Percentiles rank a stretch among this genome's conserved stretches.
Conservation (phyloP, 352 stramenopile genomes). For the Phytophthora boehmeriae region DNA sequence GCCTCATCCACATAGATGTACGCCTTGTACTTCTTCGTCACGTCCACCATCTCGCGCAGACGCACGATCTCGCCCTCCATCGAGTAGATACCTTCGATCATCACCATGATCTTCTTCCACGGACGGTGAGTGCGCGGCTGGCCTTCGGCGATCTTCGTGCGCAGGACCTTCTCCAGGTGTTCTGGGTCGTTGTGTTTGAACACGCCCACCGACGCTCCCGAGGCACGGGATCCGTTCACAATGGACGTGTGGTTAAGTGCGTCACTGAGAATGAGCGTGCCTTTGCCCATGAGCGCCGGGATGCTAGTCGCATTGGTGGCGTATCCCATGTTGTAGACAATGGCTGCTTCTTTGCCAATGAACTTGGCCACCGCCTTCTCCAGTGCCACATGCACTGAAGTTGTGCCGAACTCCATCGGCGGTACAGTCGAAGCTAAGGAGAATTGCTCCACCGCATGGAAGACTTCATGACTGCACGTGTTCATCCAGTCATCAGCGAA, state of each 20-base stretch:
- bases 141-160: constrained; percentile 59
- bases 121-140: constrained; percentile 92
- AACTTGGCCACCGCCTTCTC: constrained; percentile 94
- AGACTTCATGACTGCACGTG: constrained; percentile 93
- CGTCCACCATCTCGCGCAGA: too few species aligned
- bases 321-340: constrained; percentile 99
- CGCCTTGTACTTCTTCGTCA: constrained; percentile 95
- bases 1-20: constrained; percentile 98
- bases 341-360: constrained; percentile 94
- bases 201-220: constrained; percentile 92
- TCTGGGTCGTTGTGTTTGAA: constrained; percentile 97
- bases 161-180: too few species aligned
- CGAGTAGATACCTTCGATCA: constrained; percentile 97
- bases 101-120: constrained; percentile 97
- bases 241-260: constrained; percentile 99
- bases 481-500: constrained; percentile 99
- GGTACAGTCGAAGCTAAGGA: constrained; percentile 70
- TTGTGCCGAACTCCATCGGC: constrained; percentile 85
- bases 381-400: constrained; percentile 91
- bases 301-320: constrained; percentile 98
- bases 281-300: constrained; percentile 93
- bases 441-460: constrained; percentile 84
- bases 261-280: constrained; percentile 96
- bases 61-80: constrained; percentile 98
- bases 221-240: constrained; percentile 96